Base-by-base conservation (phyloP, 768 basidiomycete species). In the Gymnopilus junonius region DNA sequence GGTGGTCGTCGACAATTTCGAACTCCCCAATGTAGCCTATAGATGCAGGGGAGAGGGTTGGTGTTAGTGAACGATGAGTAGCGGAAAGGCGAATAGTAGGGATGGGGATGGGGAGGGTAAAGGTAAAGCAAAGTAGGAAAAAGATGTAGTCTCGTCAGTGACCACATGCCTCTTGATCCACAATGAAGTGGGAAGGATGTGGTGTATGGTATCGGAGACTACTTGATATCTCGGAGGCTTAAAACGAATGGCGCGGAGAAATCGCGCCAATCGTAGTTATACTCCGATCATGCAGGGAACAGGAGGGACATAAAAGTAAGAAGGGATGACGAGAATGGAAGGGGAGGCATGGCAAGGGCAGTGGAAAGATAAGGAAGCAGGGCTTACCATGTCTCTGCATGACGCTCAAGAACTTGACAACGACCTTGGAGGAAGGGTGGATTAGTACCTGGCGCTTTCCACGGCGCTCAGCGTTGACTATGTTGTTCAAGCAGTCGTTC, bases 391-490 rank as follows among this genome's bases (percentile, higher is more conserved):
- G 97, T 69, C 96, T 92, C 81, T 99, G 97, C 94, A 99, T 98
- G 74, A 99, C 97, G 69, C 89, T 91, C 69, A 99, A 83, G 82
- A 98, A 97, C 80, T 97, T 97, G 70, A 99, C 91, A 67, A 98
- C 88, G 77, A 99, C 97, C 83, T 99, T 99, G 68, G 95, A 97
- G 4, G 93, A 94, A 59, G 97, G 97, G 55, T 97, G 90, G 79
- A 99, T 88, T 72, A 99, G 91, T 65, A 99, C 97, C 83, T 99
- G 97, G 73, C 97, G 94, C 85, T 99, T 99, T 74, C 97, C 97
- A 75, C 95, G 93, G 76, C 95, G 94, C 85, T 99, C 97, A 74
- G 97, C 97, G 70, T 99, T 99, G 89, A 97, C 94, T 70, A 98
- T 97, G 88, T 93, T 97, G 89, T 97, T 98, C 88, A 84, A 72